Conservation (phyloP, 1,284 basidiomycete species). For the Austroboletus novae-zelandiae region DNA sequence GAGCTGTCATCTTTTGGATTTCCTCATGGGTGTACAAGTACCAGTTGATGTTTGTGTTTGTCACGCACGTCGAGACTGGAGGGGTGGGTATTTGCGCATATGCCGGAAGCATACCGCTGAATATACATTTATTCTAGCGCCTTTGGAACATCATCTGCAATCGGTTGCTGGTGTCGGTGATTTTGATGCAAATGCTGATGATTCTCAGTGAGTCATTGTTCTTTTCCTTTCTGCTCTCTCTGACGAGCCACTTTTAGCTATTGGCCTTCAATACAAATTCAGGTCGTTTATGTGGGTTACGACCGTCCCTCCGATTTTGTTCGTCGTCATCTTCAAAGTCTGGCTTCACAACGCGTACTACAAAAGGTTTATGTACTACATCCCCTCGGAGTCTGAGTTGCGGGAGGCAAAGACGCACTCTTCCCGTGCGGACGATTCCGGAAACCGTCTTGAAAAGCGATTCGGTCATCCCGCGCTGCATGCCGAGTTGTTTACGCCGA, state of each 20-base stretch:
- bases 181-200: constrained; percentile 87
- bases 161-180: constrained; percentile 68
- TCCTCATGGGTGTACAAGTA: constrained; percentile 85
- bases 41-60: constrained; percentile 90
- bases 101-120: constrained; percentile 1
- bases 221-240: not conserved
- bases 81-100: constrained; percentile 57
- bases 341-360: constrained; percentile 72
- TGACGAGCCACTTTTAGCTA: constrained; percentile 49
- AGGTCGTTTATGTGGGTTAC: constrained; percentile 70
- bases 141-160: constrained; percentile 93
- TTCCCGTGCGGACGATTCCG: constrained; percentile 61
- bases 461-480: constrained; percentile 86
- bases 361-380: constrained; percentile 75
- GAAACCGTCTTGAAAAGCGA: constrained; percentile 74
- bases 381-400: constrained; percentile 70
- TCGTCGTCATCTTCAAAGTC: constrained; percentile 79
- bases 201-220: constrained; percentile 67
- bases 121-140: constrained; percentile 46
- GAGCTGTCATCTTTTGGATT: constrained; percentile 81
- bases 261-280: constrained; percentile 80
- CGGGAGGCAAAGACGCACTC: constrained; percentile 70
- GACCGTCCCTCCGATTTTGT: constrained; percentile 73
- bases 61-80: constrained; percentile 86
- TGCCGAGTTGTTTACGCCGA: constrained; percentile 79